Conservation (phyloP, 2,329 filamentous ascomycete genomes). For the Cytospora chrysosperma region DNA sequence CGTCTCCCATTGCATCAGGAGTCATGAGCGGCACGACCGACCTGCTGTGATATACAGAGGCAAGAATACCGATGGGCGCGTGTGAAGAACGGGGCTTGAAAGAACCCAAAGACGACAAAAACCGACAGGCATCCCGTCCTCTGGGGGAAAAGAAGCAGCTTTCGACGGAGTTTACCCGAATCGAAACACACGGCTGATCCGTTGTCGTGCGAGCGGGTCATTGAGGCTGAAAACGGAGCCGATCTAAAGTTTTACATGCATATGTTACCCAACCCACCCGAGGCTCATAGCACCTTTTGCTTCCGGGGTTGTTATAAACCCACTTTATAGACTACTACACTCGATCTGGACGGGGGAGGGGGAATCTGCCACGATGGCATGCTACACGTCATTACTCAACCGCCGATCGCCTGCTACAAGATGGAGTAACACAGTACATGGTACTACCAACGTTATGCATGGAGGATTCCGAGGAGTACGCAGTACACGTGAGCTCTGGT, state of each 20-base stretch:
- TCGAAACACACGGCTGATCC: not conserved
- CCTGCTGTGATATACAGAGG: not conserved
- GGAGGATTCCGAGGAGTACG: not conserved
- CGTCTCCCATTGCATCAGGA: not conserved
- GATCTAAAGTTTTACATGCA: not conserved
- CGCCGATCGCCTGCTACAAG: not conserved
- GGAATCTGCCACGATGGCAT: conserved; percentile 1
- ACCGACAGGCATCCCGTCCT: too few relatives aligned
- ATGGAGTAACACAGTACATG: not conserved
- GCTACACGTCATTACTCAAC: conserved; percentile 5
- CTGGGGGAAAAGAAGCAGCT: not conserved
- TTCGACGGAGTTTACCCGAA: not conserved
- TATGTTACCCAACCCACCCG: conserved; percentile 10
- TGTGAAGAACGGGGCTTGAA: not conserved
- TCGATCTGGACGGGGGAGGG: not conserved
- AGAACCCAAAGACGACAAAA: not conserved
- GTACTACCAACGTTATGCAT: not conserved
- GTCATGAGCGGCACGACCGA: not conserved
- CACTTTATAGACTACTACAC: conserved; percentile 5
- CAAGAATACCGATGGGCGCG: not conserved
- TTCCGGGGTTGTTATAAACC: not conserved
- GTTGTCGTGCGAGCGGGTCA: not conserved
- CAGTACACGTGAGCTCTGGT: not conserved
- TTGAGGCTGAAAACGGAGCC: conserved; percentile 3
- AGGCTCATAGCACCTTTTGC: not conserved